Percentiles rank a stretch among this genome's conserved stretches.
These are phyloP conservation scores for Xylaria sp. DNA, from an alignment of 2,329 filamentous ascomycete species.

Conservation along the genomic window DNA sequence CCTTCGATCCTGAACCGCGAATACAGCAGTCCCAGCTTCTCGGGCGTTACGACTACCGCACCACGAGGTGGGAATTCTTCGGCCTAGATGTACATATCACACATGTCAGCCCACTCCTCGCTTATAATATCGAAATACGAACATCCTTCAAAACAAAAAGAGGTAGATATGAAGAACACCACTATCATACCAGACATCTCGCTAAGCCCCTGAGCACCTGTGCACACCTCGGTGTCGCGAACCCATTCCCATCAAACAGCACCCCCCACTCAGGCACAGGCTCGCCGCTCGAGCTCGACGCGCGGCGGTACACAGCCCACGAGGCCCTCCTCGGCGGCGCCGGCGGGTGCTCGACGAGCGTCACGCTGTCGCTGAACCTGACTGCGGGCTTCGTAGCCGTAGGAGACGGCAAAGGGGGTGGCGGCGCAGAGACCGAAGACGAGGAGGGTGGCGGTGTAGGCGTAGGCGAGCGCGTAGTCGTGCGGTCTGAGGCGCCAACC, in stretches of 20 bases:
- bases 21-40: constrained; percentile 81
- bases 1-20: constrained; percentile 69
- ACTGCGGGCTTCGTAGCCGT: constrained; percentile 19
- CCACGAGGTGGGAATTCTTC: constrained; percentile 74
- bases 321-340: constrained; percentile 26
- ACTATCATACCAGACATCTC: constrained; percentile 71
- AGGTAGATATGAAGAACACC: not conserved
- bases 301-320: constrained; percentile 33
- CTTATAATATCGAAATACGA: not conserved
- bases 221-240: constrained; percentile 73
- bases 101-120: constrained; percentile 4
- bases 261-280: constrained; percentile 70
- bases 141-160: not conserved
- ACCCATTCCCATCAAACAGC: constrained; percentile 75
- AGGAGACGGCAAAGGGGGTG: constrained; percentile 4
- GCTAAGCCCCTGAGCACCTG: constrained; percentile 80
- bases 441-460: constrained; percentile 25
- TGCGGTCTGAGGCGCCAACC: constrained; percentile 20
- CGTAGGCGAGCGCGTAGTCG: constrained; percentile 13
- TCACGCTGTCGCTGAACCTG: constrained; percentile 39
- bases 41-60: constrained; percentile 77
- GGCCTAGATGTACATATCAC: constrained; percentile 59
- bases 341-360: constrained; percentile 26
- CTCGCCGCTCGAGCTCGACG: constrained; percentile 33
- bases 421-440: constrained; percentile 13